These are phyloP conservation scores for Flagelloscypha sp. DNA, from an alignment of 768 basidiomycete genomes.

Conservation along the genomic window DNA sequence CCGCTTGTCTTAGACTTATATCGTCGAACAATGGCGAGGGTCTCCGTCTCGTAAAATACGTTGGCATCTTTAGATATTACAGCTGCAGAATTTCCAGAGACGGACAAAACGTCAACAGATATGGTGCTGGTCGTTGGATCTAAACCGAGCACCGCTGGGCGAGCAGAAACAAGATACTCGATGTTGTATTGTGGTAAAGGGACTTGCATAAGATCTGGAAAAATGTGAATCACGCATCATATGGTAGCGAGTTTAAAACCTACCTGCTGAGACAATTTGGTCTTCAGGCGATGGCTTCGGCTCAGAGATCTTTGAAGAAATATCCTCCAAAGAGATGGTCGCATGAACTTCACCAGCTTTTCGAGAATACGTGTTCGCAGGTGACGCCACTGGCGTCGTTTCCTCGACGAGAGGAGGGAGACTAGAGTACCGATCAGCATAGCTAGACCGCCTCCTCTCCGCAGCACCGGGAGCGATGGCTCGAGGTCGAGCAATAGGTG, in stretches of 20 bases:
- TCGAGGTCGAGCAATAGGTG: constrained; percentile 7
- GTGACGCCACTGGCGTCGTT: constrained; percentile 47
- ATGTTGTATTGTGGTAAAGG: constrained; percentile 44
- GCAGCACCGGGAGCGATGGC: constrained; percentile 15
- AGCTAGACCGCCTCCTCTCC: constrained; percentile 60
- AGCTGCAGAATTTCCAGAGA: constrained; percentile 43
- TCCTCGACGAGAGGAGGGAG: constrained; percentile 66
- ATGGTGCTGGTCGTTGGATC: constrained; percentile 41
- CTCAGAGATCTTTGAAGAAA: constrained; percentile 1
- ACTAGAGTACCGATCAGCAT: constrained; percentile 58
- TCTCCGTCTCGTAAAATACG: constrained; percentile 69
- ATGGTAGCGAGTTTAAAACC: background rate
- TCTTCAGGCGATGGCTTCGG: too few species aligned
- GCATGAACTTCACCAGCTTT: constrained; percentile 9
- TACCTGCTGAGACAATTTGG: constrained; percentile 1
- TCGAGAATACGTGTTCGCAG: constrained; percentile 44
- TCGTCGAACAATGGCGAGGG: constrained; percentile 61
- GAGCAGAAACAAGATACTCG: constrained; percentile 30
- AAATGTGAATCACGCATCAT: constrained; percentile 4
- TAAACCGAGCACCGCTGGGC: constrained; percentile 15
- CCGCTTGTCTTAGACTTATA: constrained; percentile 57
- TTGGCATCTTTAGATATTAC: constrained; percentile 36
- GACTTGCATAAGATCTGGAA: constrained; percentile 31
- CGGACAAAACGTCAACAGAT: constrained; percentile 64
- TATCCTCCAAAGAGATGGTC: constrained; percentile 2